Percentiles rank a stretch among this genome's conserved stretches.
These are phyloP conservation scores for Chlorella variabilis DNA, from an alignment of 163 green algal species.

Conservation along the genomic window DNA sequence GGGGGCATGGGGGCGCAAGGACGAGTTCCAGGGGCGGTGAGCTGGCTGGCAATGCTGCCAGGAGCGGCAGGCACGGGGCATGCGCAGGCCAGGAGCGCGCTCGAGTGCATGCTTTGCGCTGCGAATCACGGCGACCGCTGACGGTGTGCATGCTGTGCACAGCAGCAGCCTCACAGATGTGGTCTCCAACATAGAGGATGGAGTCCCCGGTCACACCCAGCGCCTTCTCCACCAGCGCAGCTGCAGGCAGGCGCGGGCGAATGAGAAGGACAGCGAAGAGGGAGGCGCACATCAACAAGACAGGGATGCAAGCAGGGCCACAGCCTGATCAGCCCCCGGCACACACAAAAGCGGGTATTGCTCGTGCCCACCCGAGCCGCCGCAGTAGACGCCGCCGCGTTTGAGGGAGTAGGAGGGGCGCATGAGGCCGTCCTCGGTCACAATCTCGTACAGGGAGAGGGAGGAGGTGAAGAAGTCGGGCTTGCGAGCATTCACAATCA, in stretches of 20 bases:
- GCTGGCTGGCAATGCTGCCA: too few species aligned
- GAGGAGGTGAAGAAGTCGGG: conserved; percentile 87
- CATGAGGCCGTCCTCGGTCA: conserved; percentile 93
- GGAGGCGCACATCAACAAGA: too few species aligned
- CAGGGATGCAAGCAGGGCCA: too few species aligned
- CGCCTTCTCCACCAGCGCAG: conserved; percentile 85
- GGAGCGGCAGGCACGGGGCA: too few species aligned
- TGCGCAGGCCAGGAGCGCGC: too few species aligned
- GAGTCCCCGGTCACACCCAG: conserved; percentile 87
- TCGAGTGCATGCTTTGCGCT: too few species aligned
- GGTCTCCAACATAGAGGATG: conserved; percentile 92
- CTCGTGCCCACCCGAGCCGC: conserved; percentile 76
- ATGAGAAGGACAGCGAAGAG: background rate
- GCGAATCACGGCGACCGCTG: too few species aligned
- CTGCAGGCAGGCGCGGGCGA: conserved; percentile 8
- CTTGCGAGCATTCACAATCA: conserved; percentile 85
- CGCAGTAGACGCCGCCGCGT: conserved; percentile 82
- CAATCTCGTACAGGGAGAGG: conserved; percentile 90
- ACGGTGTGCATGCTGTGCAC: too few species aligned
- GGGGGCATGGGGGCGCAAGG: background rate
- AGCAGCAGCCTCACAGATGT: conserved; percentile 79
- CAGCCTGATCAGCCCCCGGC: too few species aligned
- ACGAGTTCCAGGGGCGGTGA: too few species aligned
- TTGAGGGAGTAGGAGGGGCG: conserved; percentile 65
- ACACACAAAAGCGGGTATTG: too few species aligned